phyloP scores from a whole-genome alignment of 2,329 filamentous ascomycete species.

The Teratosphaeriaceae sp. region DNA sequence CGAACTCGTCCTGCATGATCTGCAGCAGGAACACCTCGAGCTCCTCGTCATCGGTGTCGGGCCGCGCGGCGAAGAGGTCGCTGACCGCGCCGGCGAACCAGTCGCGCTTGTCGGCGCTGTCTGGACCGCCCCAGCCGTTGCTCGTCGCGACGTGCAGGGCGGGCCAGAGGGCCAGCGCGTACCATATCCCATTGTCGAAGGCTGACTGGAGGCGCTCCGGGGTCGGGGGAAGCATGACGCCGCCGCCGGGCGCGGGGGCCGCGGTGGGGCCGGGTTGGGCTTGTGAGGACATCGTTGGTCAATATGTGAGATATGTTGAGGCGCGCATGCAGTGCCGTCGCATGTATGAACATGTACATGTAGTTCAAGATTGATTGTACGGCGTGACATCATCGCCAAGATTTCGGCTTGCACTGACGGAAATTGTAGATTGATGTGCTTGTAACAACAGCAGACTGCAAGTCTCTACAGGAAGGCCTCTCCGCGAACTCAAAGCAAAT shows the following conservation, averaged over 20 bases:
- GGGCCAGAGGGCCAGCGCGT: conserved; percentile 80
- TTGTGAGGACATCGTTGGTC: conserved; percentile 8
- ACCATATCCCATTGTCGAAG: conserved; percentile 79
- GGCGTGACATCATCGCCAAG: too few species aligned
- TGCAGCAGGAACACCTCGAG: conserved; percentile 80
- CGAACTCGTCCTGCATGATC: conserved; percentile 93
- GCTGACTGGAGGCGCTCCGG: conserved; percentile 23
- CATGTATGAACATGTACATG: too few species aligned
- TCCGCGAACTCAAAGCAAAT: too few species aligned
- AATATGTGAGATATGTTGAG: too few species aligned
- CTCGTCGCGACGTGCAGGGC: conserved; percentile 80
- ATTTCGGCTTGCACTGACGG: too few species aligned
- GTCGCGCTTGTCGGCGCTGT: conserved; percentile 81
- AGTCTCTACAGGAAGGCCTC: too few species aligned
- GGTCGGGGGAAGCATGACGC: conserved; percentile 13
- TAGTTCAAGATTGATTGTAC: too few species aligned
- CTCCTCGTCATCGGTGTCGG: conserved; percentile 66
- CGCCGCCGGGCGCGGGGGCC: conserved; percentile 4
- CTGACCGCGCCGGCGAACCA: conserved; percentile 89
- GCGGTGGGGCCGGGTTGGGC: conserved; percentile 4
- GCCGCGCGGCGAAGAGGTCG: conserved; percentile 61
- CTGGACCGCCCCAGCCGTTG: conserved; percentile 80
- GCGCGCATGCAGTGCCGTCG: too few species aligned
- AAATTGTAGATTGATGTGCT: too few species aligned
- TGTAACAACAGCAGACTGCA: too few species aligned